Evolutionary conservation across 1,284 basidiomycete genomes (phyloP).

Genomic region (Leccinum fuscescens): DNA sequence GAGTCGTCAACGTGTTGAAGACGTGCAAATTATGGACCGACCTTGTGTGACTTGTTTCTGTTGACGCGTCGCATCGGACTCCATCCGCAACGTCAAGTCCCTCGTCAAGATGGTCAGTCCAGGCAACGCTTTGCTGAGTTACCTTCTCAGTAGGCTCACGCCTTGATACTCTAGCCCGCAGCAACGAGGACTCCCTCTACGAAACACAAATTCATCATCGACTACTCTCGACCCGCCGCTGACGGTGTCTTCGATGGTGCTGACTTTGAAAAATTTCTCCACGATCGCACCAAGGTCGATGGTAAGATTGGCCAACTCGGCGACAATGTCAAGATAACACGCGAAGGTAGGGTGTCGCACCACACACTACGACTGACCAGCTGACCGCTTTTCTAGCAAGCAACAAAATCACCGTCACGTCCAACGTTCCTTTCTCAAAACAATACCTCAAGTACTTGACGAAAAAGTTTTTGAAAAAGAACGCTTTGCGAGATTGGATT

Average conservation of each 20-base stretch:
- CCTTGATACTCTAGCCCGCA: slow-evolving; percentile 53
- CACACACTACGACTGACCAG: neutral
- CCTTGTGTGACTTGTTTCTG: slow-evolving; percentile 45
- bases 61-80: slow-evolving; percentile 34
- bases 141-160: slow-evolving; percentile 89
- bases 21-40: slow-evolving; percentile 10
- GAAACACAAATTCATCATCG: slow-evolving; percentile 92
- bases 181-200: slow-evolving; percentile 64
- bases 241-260: slow-evolving; percentile 92
- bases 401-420: slow-evolving; percentile 78
- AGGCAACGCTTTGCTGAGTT: slow-evolving; percentile 83
- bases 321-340: slow-evolving; percentile 77
- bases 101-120: slow-evolving; percentile 66
- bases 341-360: slow-evolving; percentile 58
- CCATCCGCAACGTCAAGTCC: slow-evolving; percentile 8
- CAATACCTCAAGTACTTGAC: slow-evolving; percentile 92
- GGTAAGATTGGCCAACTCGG: slow-evolving; percentile 84
- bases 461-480: slow-evolving; percentile 96
- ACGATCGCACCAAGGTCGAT: slow-evolving; percentile 90
- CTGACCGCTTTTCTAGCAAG: slow-evolving; percentile 43
- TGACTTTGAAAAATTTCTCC: slow-evolving; percentile 90
- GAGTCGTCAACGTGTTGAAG: neutral
- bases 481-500: slow-evolving; percentile 82
- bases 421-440: slow-evolving; percentile 87
- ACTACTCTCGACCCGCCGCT: slow-evolving; percentile 90